Evolutionary conservation across 2,329 filamentous ascomycete genomes (phyloP).

Genomic region (Fusarium stilboides): DNA sequence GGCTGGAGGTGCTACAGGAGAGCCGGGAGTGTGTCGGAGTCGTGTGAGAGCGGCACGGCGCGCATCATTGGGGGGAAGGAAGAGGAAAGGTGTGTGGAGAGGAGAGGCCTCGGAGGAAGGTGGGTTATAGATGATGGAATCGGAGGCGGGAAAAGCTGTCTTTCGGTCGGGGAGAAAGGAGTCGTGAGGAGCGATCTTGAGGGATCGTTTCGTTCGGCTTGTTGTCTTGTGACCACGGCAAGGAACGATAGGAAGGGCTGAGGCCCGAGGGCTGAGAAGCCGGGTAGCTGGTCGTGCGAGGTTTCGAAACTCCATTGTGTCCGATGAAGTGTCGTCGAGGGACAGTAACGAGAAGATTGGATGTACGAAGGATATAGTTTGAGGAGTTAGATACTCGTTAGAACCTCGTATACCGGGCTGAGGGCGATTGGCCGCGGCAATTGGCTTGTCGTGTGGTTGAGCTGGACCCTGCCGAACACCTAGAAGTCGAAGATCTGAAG

Average conservation of each 20-base stretch:
- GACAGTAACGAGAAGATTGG: background rate
- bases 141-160: constrained; percentile 51
- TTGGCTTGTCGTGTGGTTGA: constrained; percentile 44
- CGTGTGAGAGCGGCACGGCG: constrained; percentile 66
- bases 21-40: constrained; percentile 56
- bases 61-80: constrained; percentile 72
- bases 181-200: constrained; percentile 73
- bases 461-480: constrained; percentile 34
- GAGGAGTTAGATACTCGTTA: constrained; percentile 11
- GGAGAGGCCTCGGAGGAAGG: constrained; percentile 70
- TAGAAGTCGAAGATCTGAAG: constrained; percentile 46
- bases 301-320: constrained; percentile 56
- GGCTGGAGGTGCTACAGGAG: constrained; percentile 36
- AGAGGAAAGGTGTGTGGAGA: constrained; percentile 76
- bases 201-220: constrained; percentile 68
- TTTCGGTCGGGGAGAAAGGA: constrained; percentile 67
- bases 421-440: constrained; percentile 45
- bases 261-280: constrained; percentile 51
- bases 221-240: constrained; percentile 66
- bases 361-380: background rate
- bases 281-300: constrained; percentile 55
- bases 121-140: constrained; percentile 70
- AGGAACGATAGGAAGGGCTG: constrained; percentile 46
- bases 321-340: constrained; percentile 22
- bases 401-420: constrained; percentile 38